Evolutionary conservation across 352 stramenopile genomes (phyloP), one percentile per base, ranked within the genome.

Genomic region (Pythium monospermum): DNA sequence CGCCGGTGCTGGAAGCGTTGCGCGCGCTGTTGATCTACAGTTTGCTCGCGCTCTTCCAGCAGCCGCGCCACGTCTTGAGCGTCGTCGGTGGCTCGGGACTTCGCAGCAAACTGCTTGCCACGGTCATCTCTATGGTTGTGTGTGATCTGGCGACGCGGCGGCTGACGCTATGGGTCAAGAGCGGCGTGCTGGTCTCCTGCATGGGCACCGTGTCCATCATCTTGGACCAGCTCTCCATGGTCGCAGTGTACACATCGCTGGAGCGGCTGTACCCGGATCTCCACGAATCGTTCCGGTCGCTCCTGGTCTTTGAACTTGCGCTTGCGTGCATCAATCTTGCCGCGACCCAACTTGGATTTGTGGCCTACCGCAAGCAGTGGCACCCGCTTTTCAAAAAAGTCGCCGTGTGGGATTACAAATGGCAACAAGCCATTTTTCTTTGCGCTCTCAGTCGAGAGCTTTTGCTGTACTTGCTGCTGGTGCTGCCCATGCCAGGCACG

Each of bases 131-230:
- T 52, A 85, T 80, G 65, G 49, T 85, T 5, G 53, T 61, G 6
- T 83, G 73, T 43, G 73, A 93, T 50, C 49, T 91, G 21, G 45
- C 74, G 19, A 69, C 79, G 25, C 77, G 82, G 1, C 62, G 71
- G 38, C 53, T 85, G 25, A 73, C 66, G 49, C 53, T 93, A 28
- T 86, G 57, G 59, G 77, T 91, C 64, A 87, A 90, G 48, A 89
- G 82, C 41, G 82, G 79, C 7, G 50, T 85, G 22, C 56, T 93
- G 12, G 79, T 90, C 21, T 81, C 77, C 3, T 68, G 85, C 53
- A 66, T 85, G 42, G 81, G 73, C 54, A 87, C 79, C 40, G 68
- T 72, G n/a, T 83, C 77, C 0, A 63, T 91, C 18, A 48, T 87
- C 10, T 56, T 93, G 22, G 82, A 93, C 57, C 79, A 83, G 35